Percentiles rank a stretch among this genome's conserved stretches.
These are phyloP conservation scores for Candida anglica DNA, from an alignment of 805 yeast genomes.

Conservation along the genomic window DNA sequence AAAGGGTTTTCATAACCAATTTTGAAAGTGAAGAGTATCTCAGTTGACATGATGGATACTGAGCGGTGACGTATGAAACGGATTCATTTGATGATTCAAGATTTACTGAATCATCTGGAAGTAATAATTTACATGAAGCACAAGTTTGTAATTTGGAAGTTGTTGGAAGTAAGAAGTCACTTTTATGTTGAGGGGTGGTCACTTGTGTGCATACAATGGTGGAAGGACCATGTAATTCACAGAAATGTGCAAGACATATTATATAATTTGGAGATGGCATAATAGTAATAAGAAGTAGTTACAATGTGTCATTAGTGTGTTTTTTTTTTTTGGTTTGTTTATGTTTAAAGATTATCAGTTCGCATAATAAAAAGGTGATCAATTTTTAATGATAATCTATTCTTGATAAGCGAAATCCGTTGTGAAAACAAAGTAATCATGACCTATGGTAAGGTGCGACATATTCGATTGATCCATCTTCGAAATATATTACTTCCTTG, in stretches of 20 bases:
- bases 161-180: conserved; percentile 33
- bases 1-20: conserved; percentile 57
- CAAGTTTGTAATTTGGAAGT: conserved; percentile 45
- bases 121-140: conserved; percentile 53
- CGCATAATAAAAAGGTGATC: neutral
- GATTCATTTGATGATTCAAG: neutral
- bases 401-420: too few relatives aligned
- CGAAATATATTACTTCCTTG: too few relatives aligned
- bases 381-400: too few relatives aligned
- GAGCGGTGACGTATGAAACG: conserved; percentile 47
- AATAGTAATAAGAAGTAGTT: neutral
- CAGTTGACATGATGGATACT: conserved; percentile 48
- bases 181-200: conserved; percentile 13
- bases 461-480: too few relatives aligned
- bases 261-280: conserved; percentile 40
- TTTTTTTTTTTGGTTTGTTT: too few relatives aligned
- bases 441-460: too few relatives aligned
- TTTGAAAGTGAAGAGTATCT: conserved; percentile 54
- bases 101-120: conserved; percentile 39
- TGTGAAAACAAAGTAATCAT: too few relatives aligned
- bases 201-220: conserved; percentile 60
- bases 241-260: conserved; percentile 65
- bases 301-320: too few relatives aligned
- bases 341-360: too few relatives aligned
- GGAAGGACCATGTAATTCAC: conserved; percentile 76